Evolutionary conservation across 1,284 basidiomycete genomes (phyloP), one percentile per base, ranked within the genome.

Genomic region (Ceratorhiza oryzae-sativae): DNA sequence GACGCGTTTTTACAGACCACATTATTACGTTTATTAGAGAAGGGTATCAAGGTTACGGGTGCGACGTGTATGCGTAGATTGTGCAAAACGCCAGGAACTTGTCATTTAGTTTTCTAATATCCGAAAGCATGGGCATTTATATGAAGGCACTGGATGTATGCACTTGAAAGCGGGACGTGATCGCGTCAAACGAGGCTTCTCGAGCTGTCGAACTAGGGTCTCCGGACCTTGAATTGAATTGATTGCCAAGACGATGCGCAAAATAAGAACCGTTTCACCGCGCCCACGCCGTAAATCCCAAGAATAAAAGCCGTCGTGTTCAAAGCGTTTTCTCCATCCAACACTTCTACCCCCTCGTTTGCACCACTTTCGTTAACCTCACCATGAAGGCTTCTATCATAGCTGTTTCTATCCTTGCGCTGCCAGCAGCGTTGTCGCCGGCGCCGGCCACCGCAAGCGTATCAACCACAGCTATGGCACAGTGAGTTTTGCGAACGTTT

Each of bases 21-120:
- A 86, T 88, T 75, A 79, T 88, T 68, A 84, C 86, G 0, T 87
- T 88, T 76, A 83, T 82, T 34, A 81, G 88, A n/a, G 87, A 89
- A 78, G 87, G 87, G 2, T 84, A 84, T 75, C 78, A 81, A 67
- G 83, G 80, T 12, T 87, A 76, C 25, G 76, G 75, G 5, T 74
- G 76, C 56, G 73, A 77, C 59, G 75, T 77, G 1, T 76, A 61
- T 53, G 74, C 49, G 23, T 75, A 68, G 51, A 4, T 27, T 42
- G 13, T 42, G 20, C n/a, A n/a, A n/a, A n/a, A n/a, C n/a, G n/a
- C n/a, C n/a, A 49, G 12, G 61, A 3, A 15, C 15, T 63, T 15
- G 30, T 46, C 3, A 10, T 5, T 42, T 55, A 9, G n/a, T n/a
- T n/a, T n/a, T n/a, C n/a, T n/a, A n/a, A n/a, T n/a, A n/a, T n/a